phyloP scores from a whole-genome alignment of 768 basidiomycete species.

The Russula compacta region DNA sequence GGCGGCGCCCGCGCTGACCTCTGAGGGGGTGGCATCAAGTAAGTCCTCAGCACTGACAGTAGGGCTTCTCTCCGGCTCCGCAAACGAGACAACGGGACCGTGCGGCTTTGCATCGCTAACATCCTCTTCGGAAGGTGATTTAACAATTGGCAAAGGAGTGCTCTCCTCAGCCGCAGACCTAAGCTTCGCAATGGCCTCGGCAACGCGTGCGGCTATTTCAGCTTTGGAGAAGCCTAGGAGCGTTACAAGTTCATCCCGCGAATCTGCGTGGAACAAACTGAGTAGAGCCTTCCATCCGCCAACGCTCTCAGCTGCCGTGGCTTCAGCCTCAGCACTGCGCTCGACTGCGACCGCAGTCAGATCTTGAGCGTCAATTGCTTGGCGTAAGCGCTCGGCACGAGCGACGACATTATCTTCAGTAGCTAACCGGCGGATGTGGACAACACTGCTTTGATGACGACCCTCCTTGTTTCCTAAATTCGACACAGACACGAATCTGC shows the following conservation, averaged over 20 bases:
- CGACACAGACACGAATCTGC: constrained; percentile 69
- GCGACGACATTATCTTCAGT: constrained; percentile 70
- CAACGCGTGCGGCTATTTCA: constrained; percentile 70
- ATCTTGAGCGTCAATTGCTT: constrained; percentile 46
- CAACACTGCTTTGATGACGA: constrained; percentile 71
- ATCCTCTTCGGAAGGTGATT: constrained; percentile 26
- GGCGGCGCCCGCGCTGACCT: constrained; percentile 53
- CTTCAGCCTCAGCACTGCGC: constrained; percentile 22
- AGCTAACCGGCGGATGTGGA: constrained; percentile 69
- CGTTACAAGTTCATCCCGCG: constrained; percentile 82
- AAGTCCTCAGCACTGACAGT: constrained; percentile 34
- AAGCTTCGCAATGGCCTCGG: constrained; percentile 71
- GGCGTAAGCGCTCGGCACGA: constrained; percentile 58
- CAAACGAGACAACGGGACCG: constrained; percentile 78
- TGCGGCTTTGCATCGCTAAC: constrained; percentile 39
- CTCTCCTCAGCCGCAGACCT: constrained; percentile 37
- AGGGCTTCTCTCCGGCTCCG: constrained; percentile 53
- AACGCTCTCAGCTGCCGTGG: constrained; percentile 28
- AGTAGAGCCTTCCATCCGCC: constrained; percentile 83
- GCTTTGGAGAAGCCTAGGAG: constrained; percentile 88
- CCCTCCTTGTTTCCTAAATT: constrained; percentile 68
- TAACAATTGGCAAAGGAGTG: constrained; percentile 19
- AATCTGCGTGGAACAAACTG: constrained; percentile 82
- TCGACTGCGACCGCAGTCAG: constrained; percentile 65
- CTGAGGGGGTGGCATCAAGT: constrained; percentile 63